A percentile compares a stretch with the other conserved stretches of the same genome.
Conservation (phyloP, 1,284 basidiomycete genomes). For the Kwoniella shivajii region DNA sequence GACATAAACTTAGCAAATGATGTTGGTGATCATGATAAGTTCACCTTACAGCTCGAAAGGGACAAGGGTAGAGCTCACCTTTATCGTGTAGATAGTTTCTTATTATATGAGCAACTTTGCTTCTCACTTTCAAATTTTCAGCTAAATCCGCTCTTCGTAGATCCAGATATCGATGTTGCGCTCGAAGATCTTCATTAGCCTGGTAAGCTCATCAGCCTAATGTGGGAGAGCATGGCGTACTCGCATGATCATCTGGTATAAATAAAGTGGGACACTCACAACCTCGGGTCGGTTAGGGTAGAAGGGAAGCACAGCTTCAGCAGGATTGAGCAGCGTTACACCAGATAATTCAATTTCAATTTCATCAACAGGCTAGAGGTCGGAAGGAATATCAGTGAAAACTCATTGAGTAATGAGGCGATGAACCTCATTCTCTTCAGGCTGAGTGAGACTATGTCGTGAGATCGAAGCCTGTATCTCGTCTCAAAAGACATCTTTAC, state of each 20-base stretch:
- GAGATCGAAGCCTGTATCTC: no score
- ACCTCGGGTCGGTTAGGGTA: conserved; percentile 74
- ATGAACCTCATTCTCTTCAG: no score
- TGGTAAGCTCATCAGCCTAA: conserved; percentile 43
- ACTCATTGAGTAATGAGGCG: no score
- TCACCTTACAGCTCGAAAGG: no score
- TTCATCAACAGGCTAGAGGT: conserved; percentile 64
- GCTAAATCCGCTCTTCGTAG: conserved; percentile 73
- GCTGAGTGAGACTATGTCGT: no score
- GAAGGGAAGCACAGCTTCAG: conserved; percentile 71
- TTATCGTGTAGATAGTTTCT: conserved; percentile 72
- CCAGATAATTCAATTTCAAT: conserved; percentile 76
- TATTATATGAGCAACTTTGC: conserved; percentile 74
- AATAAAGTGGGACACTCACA: conserved; percentile 64
- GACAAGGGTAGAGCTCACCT: conserved; percentile 63
- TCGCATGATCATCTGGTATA: background rate
- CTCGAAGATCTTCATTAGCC: conserved; percentile 82
- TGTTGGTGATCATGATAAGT: no score
- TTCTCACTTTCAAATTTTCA: conserved; percentile 75
- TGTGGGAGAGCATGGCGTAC: background rate
- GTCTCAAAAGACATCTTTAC: background rate
- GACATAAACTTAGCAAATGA: conserved; percentile 8
- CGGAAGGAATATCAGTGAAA: no score
- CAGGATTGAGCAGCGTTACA: conserved; percentile 76
- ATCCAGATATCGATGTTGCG: conserved; percentile 84